Evolutionary conservation across 306 rosid genomes (phyloP).

Genomic region (barrel medic (Medicago truncatula)): MtrunA17r5.0-ANR NC_053048.1:12150001-12150500

Average conservation of each 20-base stretch:
- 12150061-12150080: no score
- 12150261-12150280: constrained; percentile 77
- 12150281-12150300: constrained; percentile 60
- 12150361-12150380: neutral
- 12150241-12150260: constrained; percentile 80
- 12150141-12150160: constrained; percentile 21
- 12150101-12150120: no score
- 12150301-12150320: neutral
- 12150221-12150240: constrained; percentile 72
- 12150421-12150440: neutral
- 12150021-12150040: no score
- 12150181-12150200: constrained; percentile 91
- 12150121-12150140: constrained; percentile 23
- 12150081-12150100: no score
- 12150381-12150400: neutral
- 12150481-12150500: no score
- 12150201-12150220: constrained; percentile 86
- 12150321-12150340: no score
- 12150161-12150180: constrained; percentile 61
- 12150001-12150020: no score
- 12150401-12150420: neutral
- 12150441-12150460: neutral
- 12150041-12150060: no score
- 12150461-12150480: neutral
- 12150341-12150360: no score